Percentiles rank a stretch among this genome's conserved stretches.
Evolutionary conservation across 768 basidiomycete genomes (phyloP).

Genomic region (Collybiopsis confluens): DNA sequence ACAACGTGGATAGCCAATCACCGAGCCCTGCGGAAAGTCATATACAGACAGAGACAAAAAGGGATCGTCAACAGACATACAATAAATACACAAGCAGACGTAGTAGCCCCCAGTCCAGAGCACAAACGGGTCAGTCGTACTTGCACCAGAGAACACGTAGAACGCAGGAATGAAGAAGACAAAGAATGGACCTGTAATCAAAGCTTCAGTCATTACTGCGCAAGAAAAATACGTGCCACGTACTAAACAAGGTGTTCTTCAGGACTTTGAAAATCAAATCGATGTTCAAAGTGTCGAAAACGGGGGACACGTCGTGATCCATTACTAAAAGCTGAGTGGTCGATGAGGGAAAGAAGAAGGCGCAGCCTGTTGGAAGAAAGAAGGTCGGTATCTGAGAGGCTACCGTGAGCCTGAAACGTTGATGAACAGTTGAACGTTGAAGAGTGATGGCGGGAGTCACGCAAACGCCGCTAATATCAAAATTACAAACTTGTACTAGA

Average conservation of each 20-base stretch:
- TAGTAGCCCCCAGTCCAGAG: constrained; percentile 51
- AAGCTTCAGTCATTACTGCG: constrained; percentile 4
- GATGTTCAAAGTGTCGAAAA: constrained; percentile 70
- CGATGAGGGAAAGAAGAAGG: no score
- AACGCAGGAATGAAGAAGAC: constrained; percentile 75
- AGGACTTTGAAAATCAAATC: constrained; percentile 80
- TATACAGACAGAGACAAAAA: not conserved
- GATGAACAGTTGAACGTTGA: no score
- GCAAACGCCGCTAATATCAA: no score
- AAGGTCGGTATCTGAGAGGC: no score
- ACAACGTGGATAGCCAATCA: constrained; percentile 67
- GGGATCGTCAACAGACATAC: constrained; percentile 58
- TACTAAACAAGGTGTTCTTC: constrained; percentile 74
- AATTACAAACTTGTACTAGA: no score
- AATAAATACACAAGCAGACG: constrained; percentile 55
- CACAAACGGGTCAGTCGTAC: constrained; percentile 47
- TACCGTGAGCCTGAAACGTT: no score
- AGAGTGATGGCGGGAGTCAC: no score
- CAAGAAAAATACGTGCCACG: constrained; percentile 22
- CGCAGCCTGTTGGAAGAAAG: constrained; percentile 3
- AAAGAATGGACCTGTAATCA: constrained; percentile 73
- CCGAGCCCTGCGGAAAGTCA: constrained; percentile 46
- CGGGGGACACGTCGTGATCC: constrained; percentile 35
- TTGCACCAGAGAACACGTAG: constrained; percentile 66
- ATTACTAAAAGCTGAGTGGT: not conserved